Percentiles rank a stretch among this genome's conserved stretches.
Conservation (phyloP, 306 rosid genomes). For the Prunus davidiana region DNA sequence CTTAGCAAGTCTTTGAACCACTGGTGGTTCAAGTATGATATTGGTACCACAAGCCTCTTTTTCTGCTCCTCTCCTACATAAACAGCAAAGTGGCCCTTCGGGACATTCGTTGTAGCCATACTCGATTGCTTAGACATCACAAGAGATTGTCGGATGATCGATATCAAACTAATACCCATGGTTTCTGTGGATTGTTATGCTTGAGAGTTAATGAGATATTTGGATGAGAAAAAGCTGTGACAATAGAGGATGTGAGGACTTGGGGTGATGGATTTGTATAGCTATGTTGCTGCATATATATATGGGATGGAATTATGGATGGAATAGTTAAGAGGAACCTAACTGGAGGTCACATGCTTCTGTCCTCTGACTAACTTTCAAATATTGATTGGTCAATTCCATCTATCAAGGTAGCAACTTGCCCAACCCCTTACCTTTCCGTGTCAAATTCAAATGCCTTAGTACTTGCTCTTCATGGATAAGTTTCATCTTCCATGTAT, state of each 20-base stretch:
- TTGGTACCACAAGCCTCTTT: constrained; percentile 9
- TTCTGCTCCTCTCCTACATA: constrained; percentile 22
- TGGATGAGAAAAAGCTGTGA: background rate
- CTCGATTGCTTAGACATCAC: background rate
- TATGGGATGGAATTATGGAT: background rate
- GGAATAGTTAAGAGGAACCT: background rate
- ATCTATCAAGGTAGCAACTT: constrained; percentile 1
- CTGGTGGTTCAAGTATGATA: constrained; percentile 10
- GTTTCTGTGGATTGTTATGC: background rate
- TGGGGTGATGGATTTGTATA: background rate
- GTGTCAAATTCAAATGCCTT: background rate
- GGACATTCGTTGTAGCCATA: background rate
- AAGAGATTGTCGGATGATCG: background rate
- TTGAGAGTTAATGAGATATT: no score
- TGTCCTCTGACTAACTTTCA: background rate
- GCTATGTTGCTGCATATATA: background rate
- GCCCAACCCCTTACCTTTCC: background rate
- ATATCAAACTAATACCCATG: constrained; percentile 9
- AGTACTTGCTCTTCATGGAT: background rate
- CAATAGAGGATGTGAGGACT: background rate
- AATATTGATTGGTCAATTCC: constrained; percentile 1
- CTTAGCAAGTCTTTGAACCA: constrained; percentile 4
- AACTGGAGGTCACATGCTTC: background rate
- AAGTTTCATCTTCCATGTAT: background rate
- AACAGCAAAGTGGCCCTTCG: constrained; percentile 18